Conservation (phyloP, 306 rosid species). For the Vigna angularis region DNA sequence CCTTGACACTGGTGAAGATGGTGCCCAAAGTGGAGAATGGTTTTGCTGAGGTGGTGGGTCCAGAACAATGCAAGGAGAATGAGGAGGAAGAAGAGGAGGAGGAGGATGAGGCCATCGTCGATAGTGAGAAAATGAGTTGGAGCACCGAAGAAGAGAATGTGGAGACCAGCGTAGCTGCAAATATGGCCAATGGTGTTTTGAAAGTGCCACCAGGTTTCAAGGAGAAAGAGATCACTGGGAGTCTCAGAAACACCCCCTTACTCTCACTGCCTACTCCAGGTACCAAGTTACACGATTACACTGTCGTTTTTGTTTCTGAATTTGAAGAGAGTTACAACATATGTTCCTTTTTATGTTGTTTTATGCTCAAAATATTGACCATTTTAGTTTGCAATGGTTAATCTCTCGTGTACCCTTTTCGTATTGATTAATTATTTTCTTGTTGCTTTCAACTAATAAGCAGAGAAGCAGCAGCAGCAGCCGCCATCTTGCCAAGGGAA, state of each 20-base stretch:
- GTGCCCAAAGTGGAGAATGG: conserved; percentile 23
- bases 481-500: conserved; percentile 43
- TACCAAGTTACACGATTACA: not conserved
- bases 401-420: not conserved
- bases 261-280: conserved; percentile 42
- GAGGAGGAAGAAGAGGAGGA: conserved; percentile 10
- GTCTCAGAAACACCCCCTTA: conserved; percentile 5
- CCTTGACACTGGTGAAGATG: conserved; percentile 46
- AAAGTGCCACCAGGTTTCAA: conserved; percentile 25
- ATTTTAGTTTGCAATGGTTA: not conserved
- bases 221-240: conserved; percentile 5
- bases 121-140: conserved; percentile 51
- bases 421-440: conserved; percentile 27
- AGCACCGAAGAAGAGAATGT: conserved; percentile 50
- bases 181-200: conserved; percentile 16
- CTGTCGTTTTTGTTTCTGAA: not conserved
- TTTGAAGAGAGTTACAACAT: not conserved
- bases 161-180: conserved; percentile 4
- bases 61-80: conserved; percentile 29
- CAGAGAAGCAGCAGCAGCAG: conserved; percentile 39
- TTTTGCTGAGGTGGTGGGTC: conserved; percentile 20
- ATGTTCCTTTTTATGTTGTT: not conserved
- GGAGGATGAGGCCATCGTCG: conserved; percentile 44
- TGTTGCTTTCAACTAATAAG: conserved; percentile 24
- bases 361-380: not conserved